phyloP scores from a whole-genome alignment of 495 filamentous ascomycete species.

The Penicillium desertorum region DNA sequence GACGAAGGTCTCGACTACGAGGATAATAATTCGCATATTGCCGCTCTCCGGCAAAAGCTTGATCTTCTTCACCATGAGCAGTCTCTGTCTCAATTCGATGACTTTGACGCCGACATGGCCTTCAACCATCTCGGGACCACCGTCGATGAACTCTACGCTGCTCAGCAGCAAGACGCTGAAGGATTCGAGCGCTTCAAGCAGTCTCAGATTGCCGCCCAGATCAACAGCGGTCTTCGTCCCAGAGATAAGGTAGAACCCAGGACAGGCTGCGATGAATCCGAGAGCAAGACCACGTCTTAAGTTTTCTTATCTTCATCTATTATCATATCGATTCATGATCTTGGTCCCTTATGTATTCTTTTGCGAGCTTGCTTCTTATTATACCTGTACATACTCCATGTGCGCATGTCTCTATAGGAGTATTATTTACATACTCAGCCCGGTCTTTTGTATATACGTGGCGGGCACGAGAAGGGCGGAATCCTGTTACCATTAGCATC shows the following conservation, averaged over 20 bases:
- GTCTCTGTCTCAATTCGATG: slow-evolving; percentile 53
- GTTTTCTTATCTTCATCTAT: slow-evolving; percentile 5
- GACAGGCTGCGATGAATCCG: slow-evolving; percentile 11
- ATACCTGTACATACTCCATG: slow-evolving; percentile 8
- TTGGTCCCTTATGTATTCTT: neutral
- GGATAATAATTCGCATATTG: slow-evolving; percentile 55
- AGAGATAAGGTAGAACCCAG: slow-evolving; percentile 2
- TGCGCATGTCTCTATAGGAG: neutral
- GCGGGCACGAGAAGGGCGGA: neutral
- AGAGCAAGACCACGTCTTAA: slow-evolving; percentile 13
- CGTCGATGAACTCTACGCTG: slow-evolving; percentile 50
- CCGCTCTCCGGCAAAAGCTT: slow-evolving; percentile 58
- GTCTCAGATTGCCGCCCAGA: slow-evolving; percentile 63
- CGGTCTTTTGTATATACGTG: slow-evolving; percentile 11
- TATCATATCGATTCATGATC: neutral
- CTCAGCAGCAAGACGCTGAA: slow-evolving; percentile 57
- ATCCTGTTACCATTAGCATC: slow-evolving; percentile 6
- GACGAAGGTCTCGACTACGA: slow-evolving; percentile 46
- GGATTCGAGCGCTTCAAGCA: slow-evolving; percentile 65
- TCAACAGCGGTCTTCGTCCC: slow-evolving; percentile 48
- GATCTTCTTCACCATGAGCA: slow-evolving; percentile 63
- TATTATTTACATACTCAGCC: neutral
- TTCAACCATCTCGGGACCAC: slow-evolving; percentile 60
- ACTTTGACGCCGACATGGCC: slow-evolving; percentile 55
- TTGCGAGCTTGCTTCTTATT: neutral